Conservation (phyloP, 129 eudicot genomes). For the Ambrosia trifida region DNA sequence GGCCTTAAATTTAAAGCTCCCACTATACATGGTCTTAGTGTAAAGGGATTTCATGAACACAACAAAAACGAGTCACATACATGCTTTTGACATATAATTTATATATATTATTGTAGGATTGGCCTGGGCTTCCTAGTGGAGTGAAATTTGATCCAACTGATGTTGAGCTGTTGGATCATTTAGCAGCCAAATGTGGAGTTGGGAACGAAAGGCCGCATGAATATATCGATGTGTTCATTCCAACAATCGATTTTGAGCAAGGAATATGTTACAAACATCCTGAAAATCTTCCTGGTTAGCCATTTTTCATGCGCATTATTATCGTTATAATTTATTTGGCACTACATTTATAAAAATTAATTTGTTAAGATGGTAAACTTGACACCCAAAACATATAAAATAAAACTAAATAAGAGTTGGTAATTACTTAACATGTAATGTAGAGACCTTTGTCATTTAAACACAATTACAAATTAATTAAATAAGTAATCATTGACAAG, state of each 20-base stretch:
- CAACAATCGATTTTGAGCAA: slow-evolving; percentile 55
- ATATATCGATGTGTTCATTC: slow-evolving; percentile 75
- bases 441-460: too few species aligned
- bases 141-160: slow-evolving; percentile 94
- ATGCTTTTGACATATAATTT: neutral
- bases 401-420: too few species aligned
- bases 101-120: slow-evolving; percentile 49
- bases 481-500: neutral
- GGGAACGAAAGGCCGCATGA: slow-evolving; percentile 51
- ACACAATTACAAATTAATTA: neutral
- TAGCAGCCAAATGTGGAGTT: slow-evolving; percentile 66
- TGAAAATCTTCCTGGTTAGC: slow-evolving; percentile 85
- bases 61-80: neutral
- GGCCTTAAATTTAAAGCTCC: too few species aligned
- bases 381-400: neutral
- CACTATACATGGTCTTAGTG: too few species aligned
- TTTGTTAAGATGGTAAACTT: neutral
- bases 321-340: neutral
- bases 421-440: too few species aligned
- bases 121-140: slow-evolving; percentile 91
- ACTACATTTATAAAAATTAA: neutral
- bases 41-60: slow-evolving; percentile 2
- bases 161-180: slow-evolving; percentile 71
- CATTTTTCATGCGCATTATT: neutral
- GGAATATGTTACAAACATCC: slow-evolving; percentile 91